Conservation (phyloP, 2,329 filamentous ascomycete genomes). For the Fusarium multiceps region DNA sequence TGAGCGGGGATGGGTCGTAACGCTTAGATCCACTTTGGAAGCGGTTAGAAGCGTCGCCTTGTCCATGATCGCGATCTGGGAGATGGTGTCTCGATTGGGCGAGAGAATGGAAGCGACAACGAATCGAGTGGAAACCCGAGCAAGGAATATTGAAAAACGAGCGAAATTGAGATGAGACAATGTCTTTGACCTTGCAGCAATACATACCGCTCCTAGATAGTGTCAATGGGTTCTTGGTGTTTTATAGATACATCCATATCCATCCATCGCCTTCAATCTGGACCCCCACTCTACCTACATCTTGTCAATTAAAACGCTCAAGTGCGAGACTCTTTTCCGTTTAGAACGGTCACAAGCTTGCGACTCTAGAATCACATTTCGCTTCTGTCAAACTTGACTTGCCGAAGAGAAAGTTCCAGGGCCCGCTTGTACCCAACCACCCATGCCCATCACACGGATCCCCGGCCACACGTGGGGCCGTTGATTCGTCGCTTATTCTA, state of each 20-base stretch:
- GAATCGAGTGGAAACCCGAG: not conserved
- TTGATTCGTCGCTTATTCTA: constrained; percentile 44
- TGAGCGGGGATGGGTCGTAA: constrained; percentile 47
- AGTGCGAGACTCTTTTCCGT: constrained; percentile 17
- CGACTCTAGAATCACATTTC: constrained; percentile 32
- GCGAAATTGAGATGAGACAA: not conserved
- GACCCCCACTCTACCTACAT: constrained; percentile 21
- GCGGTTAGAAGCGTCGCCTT: constrained; percentile 54
- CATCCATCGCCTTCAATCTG: not conserved
- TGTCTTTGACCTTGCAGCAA: constrained; percentile 2
- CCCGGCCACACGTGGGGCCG: constrained; percentile 45
- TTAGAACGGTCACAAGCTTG: constrained; percentile 12
- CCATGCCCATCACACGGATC: constrained; percentile 19
- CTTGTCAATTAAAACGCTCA: constrained; percentile 1
- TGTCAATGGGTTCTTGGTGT: constrained; percentile 25
- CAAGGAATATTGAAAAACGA: constrained; percentile 10
- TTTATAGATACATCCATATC: constrained; percentile 31
- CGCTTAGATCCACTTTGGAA: constrained; percentile 51
- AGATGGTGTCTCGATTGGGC: constrained; percentile 19
- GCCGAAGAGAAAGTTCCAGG: constrained; percentile 13
- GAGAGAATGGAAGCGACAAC: constrained; percentile 5
- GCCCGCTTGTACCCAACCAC: constrained; percentile 27
- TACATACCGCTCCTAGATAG: not conserved
- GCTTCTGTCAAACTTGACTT: constrained; percentile 30
- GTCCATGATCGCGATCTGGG: constrained; percentile 47